phyloP scores from a whole-genome alignment of 306 rosid species.

The Luffa aegyptiaca region DNA sequence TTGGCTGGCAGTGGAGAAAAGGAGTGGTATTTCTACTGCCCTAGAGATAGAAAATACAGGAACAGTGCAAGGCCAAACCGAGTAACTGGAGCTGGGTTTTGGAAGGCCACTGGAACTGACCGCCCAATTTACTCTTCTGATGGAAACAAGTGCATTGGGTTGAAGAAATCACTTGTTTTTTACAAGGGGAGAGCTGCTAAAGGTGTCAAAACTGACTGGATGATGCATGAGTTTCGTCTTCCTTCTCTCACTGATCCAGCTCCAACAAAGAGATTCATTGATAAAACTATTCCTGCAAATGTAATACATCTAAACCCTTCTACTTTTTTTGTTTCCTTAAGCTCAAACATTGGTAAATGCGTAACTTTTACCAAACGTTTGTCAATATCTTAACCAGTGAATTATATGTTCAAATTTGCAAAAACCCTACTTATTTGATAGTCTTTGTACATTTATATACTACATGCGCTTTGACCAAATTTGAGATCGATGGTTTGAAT shows the following conservation, averaged over 20 bases:
- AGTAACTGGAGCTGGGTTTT: conserved; percentile 94
- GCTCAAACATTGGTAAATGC: no score
- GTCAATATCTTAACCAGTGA: no score
- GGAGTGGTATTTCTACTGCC: conserved; percentile 97
- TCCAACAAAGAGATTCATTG: conserved; percentile 3
- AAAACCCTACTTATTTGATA: no score
- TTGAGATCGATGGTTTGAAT: no score
- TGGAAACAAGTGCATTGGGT: conserved; percentile 72
- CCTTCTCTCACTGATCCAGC: conserved; percentile 56
- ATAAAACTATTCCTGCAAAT: conserved; percentile 2
- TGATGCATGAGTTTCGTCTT: conserved; percentile 96
- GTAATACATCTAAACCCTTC: background rate
- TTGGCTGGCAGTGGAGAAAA: conserved; percentile 74
- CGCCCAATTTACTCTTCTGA: conserved; percentile 85
- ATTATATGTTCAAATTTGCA: no score
- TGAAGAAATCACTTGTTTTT: conserved; percentile 87
- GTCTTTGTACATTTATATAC: no score
- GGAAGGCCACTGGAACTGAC: conserved; percentile 97
- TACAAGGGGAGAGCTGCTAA: conserved; percentile 92
- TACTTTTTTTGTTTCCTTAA: background rate
- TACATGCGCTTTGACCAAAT: no score
- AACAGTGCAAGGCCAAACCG: conserved; percentile 93
- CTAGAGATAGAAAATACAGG: conserved; percentile 88
- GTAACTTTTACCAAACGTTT: no score
- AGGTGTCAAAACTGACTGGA: conserved; percentile 94